A percentile compares a stretch with the other conserved stretches of the same genome.
phyloP scores from a whole-genome alignment of 2,329 filamentous ascomycete genomes.

The Didymella arachidicola region DNA sequence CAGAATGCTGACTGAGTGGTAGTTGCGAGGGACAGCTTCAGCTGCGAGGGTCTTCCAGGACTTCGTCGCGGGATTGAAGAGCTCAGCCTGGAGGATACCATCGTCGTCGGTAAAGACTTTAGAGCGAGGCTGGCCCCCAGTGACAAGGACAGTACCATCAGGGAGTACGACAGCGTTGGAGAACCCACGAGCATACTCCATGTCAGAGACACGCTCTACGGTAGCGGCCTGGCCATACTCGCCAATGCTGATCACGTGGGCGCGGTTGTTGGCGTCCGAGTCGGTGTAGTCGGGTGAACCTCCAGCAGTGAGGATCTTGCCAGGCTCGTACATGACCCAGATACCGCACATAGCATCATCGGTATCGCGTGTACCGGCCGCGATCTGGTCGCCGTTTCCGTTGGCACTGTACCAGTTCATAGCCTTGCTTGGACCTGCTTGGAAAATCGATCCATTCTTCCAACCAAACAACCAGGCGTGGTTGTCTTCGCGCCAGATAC shows the following conservation, averaged over 20 bases:
- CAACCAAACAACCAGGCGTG: conserved; percentile 37
- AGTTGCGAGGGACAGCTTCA: conserved; percentile 37
- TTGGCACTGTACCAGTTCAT: conserved; percentile 40
- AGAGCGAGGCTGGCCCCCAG: conserved; percentile 35
- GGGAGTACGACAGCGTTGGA: conserved; percentile 37
- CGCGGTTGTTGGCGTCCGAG: conserved; percentile 29
- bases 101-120: conserved; percentile 34
- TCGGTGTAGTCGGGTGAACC: conserved; percentile 37
- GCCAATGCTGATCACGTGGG: conserved; percentile 35
- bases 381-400: conserved; percentile 26
- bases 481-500: conserved; percentile 38
- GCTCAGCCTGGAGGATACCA: conserved; percentile 34
- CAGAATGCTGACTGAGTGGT: conserved; percentile 37
- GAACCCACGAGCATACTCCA: conserved; percentile 37
- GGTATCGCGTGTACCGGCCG: conserved; percentile 32
- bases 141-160: conserved; percentile 40
- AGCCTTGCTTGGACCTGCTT: conserved; percentile 34
- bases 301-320: conserved; percentile 37
- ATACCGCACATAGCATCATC: conserved; percentile 37
- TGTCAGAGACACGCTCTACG: conserved; percentile 37
- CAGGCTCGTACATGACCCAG: conserved; percentile 40
- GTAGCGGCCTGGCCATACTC: conserved; percentile 25
- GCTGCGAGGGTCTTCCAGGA: conserved; percentile 34
- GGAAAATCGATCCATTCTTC: conserved; percentile 33
- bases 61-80: conserved; percentile 37